Base-by-base conservation (phyloP, 768 basidiomycete genomes). In the Russula compacta region DNA sequence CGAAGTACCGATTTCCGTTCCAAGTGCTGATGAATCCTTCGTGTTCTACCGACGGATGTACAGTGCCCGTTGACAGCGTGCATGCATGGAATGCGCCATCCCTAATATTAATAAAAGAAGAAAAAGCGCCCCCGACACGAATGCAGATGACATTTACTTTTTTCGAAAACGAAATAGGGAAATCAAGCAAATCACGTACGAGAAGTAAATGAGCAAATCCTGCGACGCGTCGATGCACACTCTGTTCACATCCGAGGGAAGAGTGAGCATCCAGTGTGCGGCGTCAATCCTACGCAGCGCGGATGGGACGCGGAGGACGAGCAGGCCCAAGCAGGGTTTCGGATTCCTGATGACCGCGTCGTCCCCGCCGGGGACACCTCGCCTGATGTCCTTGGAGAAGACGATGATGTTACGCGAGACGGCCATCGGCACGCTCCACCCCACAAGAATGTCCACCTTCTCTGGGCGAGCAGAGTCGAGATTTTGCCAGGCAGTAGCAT, bases 141-240 rank as follows among this genome's bases (percentile, higher is more conserved):
- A n/a, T 9, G 12, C 15, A 10, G 4, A 6, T 32, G n/a, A n/a
- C n/a, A n/a, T 35, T 19, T 5, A 19, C n/a, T 10, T 5, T 50
- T 21, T 11, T 2, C 11, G 7, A 7, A 8, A 4, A 24, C 9
- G n/a, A 19, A 36, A 12, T 29, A 49, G 17, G 11, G 9, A 36
- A n/a, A 10, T 1, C 3, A 19, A 48, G 8, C 4, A 14, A 38
- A 46, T 19, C 39, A 58, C 61, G 39, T 51, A 62, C 61, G 35
- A 21, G 0, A 53, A 21, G 52, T 52, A 62, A 32, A 62, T 58
- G 21, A 62, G 46, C 17, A 62, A n/a, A 44, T 62, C 61, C 14
- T 58, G 61, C 12, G 61, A 47, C 14, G 46, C 56, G 21, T 62
- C 61, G 7, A 62, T 58, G 40, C 61, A 58, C 17, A 58, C 1